These are phyloP conservation scores for Acrocalymma vagum DNA, from an alignment of 2,329 filamentous ascomycete species.

Conservation along the genomic window DNA sequence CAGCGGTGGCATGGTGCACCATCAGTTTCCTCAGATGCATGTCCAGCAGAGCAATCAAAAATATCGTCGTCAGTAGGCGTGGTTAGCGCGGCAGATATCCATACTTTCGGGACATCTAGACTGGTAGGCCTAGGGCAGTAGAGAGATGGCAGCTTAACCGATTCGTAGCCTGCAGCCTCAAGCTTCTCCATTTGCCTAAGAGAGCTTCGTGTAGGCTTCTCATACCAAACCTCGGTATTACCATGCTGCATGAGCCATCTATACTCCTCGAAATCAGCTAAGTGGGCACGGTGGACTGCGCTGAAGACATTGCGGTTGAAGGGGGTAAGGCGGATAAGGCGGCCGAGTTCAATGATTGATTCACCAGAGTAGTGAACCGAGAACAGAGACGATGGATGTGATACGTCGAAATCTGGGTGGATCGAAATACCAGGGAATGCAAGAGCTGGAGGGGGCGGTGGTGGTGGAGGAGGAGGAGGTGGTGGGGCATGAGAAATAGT, in stretches of 20 bases:
- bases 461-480: slow-evolving; percentile 16
- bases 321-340: slow-evolving; percentile 26
- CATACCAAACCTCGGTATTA: slow-evolving; percentile 37
- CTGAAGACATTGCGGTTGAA: slow-evolving; percentile 36
- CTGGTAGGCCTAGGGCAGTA: slow-evolving; percentile 24
- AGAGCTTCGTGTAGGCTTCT: slow-evolving; percentile 27
- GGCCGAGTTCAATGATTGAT: slow-evolving; percentile 20
- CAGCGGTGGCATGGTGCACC: slow-evolving; percentile 29
- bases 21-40: slow-evolving; percentile 20
- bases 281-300: slow-evolving; percentile 27
- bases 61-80: slow-evolving; percentile 40
- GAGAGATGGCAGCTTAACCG: slow-evolving; percentile 21
- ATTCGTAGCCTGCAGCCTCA: slow-evolving; percentile 10
- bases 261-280: slow-evolving; percentile 36
- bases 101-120: slow-evolving; percentile 35
- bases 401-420: slow-evolving; percentile 13
- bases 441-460: slow-evolving; percentile 15
- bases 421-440: neutral
- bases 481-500: too few species aligned
- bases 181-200: slow-evolving; percentile 18
- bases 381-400: slow-evolving; percentile 26
- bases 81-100: slow-evolving; percentile 38
- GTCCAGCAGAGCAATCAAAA: slow-evolving; percentile 28
- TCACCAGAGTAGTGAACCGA: slow-evolving; percentile 29
- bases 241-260: slow-evolving; percentile 38